Percentiles rank a stretch among this genome's conserved stretches.
Conservation (phyloP, 345 rosid species). For the Eucalyptus marginata region DNA sequence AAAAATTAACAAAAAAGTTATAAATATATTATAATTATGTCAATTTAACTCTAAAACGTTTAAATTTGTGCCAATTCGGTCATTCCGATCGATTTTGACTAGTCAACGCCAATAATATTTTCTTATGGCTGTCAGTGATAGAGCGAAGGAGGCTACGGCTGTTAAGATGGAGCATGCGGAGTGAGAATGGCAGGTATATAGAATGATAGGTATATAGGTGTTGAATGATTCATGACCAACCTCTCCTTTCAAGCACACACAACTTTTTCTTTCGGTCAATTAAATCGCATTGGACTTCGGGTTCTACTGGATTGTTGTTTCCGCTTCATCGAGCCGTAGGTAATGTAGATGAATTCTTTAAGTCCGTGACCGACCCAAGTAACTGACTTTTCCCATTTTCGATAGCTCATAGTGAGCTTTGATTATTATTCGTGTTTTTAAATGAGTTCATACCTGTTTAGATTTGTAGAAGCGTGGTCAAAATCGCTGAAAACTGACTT, state of each 20-base stretch:
- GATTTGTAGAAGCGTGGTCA: not conserved
- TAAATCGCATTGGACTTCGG: not conserved
- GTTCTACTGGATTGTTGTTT: not conserved
- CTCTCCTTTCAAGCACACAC: not conserved
- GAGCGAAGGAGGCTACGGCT: constrained; percentile 6
- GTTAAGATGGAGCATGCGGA: constrained; percentile 25
- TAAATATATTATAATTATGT: too few species aligned
- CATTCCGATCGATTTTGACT: too few species aligned
- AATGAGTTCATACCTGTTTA: not conserved
- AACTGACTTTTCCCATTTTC: not conserved
- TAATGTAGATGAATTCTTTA: not conserved
- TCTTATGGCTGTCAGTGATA: not conserved
- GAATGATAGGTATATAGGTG: not conserved
- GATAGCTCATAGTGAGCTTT: not conserved
- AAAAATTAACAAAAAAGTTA: too few species aligned
- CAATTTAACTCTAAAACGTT: too few species aligned
- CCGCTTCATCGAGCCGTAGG: not conserved
- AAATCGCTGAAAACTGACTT: not conserved
- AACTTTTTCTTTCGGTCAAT: not conserved
- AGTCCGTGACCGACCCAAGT: not conserved
- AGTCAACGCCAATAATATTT: rapidly evolving
- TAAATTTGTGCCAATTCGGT: rapidly evolving
- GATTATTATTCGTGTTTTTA: not conserved
- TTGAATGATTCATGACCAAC: not conserved
- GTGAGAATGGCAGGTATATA: constrained; percentile 15